Percentiles rank a stretch among this genome's conserved stretches.
phyloP scores from a whole-genome alignment of 345 rosid species.

The Salix caprea region DNA sequence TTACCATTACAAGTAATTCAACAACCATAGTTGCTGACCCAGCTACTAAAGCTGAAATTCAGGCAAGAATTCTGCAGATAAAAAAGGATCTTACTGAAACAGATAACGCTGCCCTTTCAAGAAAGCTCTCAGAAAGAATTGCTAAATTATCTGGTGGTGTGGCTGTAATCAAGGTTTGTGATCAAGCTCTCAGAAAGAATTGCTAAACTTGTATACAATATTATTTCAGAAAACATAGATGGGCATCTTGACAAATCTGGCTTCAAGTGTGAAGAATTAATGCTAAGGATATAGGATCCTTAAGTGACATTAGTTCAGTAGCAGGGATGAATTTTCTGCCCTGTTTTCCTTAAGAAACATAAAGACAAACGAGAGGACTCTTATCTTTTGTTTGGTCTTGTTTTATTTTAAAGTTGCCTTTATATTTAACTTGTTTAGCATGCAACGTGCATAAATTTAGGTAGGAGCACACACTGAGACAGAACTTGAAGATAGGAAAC shows the following conservation, averaged over 20 bases:
- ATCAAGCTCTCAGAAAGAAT: neutral
- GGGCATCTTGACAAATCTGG: neutral
- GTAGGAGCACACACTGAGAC: conserved; percentile 78
- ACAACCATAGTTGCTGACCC: conserved; percentile 80
- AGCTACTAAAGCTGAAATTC: conserved; percentile 82
- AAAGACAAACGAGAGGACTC: neutral
- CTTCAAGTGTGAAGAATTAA: neutral
- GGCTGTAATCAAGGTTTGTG: conserved; percentile 79
- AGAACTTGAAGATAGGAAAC: conserved; percentile 89
- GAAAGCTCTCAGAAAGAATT: conserved; percentile 74
- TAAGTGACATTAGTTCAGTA: neutral
- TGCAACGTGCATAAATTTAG: conserved; percentile 22
- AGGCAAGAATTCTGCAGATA: conserved; percentile 80
- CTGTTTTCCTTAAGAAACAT: neutral
- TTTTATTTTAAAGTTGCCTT: neutral
- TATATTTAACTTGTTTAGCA: conserved; percentile 11
- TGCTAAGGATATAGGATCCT: neutral
- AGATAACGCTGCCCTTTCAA: conserved; percentile 49
- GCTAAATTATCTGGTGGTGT: conserved; percentile 90
- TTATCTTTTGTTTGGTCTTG: neutral
- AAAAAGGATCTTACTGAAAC: conserved; percentile 87
- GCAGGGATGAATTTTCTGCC: neutral
- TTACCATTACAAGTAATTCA: conserved; percentile 47
- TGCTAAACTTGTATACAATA: neutral
- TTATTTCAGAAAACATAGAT: neutral